Evolutionary conservation across 306 rosid species (phyloP).

Genomic region (Casuarina cunninghamiana): DNA sequence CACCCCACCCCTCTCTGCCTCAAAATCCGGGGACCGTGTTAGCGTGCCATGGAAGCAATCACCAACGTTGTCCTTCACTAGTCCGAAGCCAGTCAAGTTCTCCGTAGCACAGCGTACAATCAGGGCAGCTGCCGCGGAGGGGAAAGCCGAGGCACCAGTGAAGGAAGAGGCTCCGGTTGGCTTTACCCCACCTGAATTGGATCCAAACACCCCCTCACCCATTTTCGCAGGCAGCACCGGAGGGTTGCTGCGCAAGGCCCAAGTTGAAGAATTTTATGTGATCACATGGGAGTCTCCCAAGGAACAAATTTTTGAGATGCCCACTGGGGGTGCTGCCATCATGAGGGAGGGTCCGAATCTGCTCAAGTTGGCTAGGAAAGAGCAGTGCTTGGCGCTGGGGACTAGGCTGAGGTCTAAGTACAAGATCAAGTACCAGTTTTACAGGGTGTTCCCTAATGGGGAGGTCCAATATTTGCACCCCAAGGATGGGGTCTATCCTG

Average conservation of each 20-base stretch:
- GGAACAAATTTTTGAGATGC: slow-evolving; percentile 98
- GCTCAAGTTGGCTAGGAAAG: slow-evolving; percentile 87
- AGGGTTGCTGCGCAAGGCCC: slow-evolving; percentile 85
- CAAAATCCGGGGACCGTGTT: slow-evolving; percentile 39
- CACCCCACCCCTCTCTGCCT: slow-evolving; percentile 54
- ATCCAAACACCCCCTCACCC: slow-evolving; percentile 94
- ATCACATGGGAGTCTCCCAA: slow-evolving; percentile 94
- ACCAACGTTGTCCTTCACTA: slow-evolving; percentile 47
- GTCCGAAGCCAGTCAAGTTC: slow-evolving; percentile 47
- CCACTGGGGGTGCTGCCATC: slow-evolving; percentile 97
- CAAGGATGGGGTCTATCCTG: slow-evolving; percentile 96
- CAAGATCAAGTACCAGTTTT: slow-evolving; percentile 96
- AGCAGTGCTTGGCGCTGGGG: slow-evolving; percentile 98
- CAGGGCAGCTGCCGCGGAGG: slow-evolving; percentile 44
- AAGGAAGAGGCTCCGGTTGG: slow-evolving; percentile 73
- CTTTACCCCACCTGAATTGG: slow-evolving; percentile 84
- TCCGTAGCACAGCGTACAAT: slow-evolving; percentile 29
- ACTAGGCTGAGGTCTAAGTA: slow-evolving; percentile 86
- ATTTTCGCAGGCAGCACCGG: slow-evolving; percentile 97
- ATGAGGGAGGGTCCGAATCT: slow-evolving; percentile 93
- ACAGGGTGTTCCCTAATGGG: slow-evolving; percentile 96
- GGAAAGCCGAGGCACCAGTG: slow-evolving; percentile 27
- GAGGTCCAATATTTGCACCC: slow-evolving; percentile 98
- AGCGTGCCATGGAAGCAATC: slow-evolving; percentile 67
- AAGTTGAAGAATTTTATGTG: slow-evolving; percentile 90